These are phyloP conservation scores for Lasiodiplodia theobromae DNA, from an alignment of 2,329 filamentous ascomycete species.

Conservation along the genomic window DNA sequence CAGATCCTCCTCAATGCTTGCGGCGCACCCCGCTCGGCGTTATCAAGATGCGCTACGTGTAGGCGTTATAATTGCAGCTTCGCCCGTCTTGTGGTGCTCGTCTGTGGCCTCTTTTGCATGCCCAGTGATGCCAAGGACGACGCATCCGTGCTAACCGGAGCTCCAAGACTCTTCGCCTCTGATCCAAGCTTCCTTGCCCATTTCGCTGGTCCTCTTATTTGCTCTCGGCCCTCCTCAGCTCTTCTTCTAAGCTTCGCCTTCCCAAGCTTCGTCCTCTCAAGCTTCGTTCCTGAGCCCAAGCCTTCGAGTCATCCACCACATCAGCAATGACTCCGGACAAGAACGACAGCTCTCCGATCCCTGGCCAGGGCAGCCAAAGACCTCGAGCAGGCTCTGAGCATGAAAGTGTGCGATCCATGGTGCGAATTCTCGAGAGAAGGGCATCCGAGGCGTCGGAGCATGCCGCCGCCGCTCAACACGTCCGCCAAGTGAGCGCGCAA, in stretches of 20 bases:
- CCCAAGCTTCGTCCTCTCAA: neutral
- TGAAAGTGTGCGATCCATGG: neutral
- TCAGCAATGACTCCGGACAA: constrained; percentile 5
- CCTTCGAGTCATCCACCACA: neutral
- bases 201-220: neutral
- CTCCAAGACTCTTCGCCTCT: too few species aligned
- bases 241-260: neutral
- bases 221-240: too few species aligned
- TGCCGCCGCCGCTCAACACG: neutral
- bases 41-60: constrained; percentile 9
- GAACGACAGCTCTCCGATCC: neutral
- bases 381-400: neutral
- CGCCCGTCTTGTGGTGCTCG: too few species aligned
- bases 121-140: too few species aligned
- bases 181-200: too few species aligned
- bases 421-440: constrained; percentile 3
- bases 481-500: neutral
- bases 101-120: too few species aligned
- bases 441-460: constrained; percentile 6
- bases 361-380: neutral
- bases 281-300: neutral
- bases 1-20: constrained; percentile 9
- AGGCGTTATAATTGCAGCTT: neutral
- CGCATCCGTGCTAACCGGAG: too few species aligned
- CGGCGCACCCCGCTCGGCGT: neutral